These are phyloP conservation scores for Prunus campanulata DNA, from an alignment of 306 rosid species.

Conservation along the genomic window DNA sequence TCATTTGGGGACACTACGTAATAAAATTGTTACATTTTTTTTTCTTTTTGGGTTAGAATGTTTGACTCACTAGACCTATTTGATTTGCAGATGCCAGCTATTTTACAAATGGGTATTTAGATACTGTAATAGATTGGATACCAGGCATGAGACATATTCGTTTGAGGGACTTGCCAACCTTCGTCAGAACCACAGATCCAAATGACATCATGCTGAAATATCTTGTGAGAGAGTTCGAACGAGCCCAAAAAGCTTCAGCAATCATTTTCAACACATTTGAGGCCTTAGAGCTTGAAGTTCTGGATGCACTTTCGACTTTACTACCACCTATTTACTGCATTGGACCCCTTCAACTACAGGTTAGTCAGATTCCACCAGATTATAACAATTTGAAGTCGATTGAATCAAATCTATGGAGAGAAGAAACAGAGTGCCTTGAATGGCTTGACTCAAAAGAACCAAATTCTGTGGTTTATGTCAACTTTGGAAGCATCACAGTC, in stretches of 20 bases:
- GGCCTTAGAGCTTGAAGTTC: constrained; percentile 42
- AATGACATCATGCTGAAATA: constrained; percentile 38
- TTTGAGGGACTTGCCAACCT: constrained; percentile 49
- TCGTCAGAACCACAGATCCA: constrained; percentile 55
- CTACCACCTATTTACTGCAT: constrained; percentile 47
- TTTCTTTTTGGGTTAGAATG: neutral
- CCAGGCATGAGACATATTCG: constrained; percentile 53
- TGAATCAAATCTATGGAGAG: constrained; percentile 69
- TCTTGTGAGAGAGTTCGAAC: neutral
- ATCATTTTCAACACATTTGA: constrained; percentile 54
- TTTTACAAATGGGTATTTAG: constrained; percentile 47
- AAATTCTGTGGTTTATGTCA: constrained; percentile 56
- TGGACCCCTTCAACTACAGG: constrained; percentile 50
- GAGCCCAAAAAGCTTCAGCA: constrained; percentile 44
- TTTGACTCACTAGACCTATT: neutral
- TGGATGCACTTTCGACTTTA: constrained; percentile 31
- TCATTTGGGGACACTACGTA: too few relatives aligned
- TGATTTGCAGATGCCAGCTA: constrained; percentile 38
- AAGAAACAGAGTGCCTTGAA: constrained; percentile 44
- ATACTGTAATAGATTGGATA: constrained; percentile 52
- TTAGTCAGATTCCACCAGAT: constrained; percentile 9
- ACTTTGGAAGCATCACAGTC: constrained; percentile 67
- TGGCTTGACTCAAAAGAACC: constrained; percentile 53
- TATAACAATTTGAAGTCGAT: constrained; percentile 16
- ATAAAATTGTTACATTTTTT: neutral